Base-by-base conservation (phyloP, 2,329 filamentous ascomycete genomes). In the Alternaria sp. region DNA sequence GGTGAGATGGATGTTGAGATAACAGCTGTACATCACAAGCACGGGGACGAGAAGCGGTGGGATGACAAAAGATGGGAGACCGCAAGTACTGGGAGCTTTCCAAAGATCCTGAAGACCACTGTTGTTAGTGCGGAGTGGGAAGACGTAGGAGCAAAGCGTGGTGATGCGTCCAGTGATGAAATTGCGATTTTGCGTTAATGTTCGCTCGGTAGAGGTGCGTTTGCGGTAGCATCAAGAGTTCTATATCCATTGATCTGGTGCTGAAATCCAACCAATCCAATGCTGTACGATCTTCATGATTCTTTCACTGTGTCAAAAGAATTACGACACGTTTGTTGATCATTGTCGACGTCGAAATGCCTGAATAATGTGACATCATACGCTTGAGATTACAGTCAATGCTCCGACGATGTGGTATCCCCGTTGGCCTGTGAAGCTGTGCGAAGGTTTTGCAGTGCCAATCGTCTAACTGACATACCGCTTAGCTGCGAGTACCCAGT, bases 71-170 rank as follows among this genome's bases (percentile, higher is more conserved):
- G 67, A 55, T 78, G 75, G 76, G 76, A 79, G 44, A 73, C 70
- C 1, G 73, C 74, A 44, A 79, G 76, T 57, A 77, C 68, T 18
- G 75, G 72, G 2, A 78, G 72, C 47, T 71, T 75, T 55, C 71
- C 75, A 3, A 77, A 77, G 62, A 79, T 79, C 28, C 54, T 79
- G 62, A 79, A 78, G 63, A 79, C 77, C 5, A 79, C 76, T 5
- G 75, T 76, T 11, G 71, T 79, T 4, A 77, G 72, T 65, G 72
- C 77, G 6, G 74, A 75, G 46, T 79, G 76, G 75, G 75, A 78
- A 46, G 76, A 78, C 55, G 68, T 69, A 6, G 63, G 71, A 30
- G 57, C 62, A 7, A 69, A 66, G 46, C 70, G 70, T 44, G 51
- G 62, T 26, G 70, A 71, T 44, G 61, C 41, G 26, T 63, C 58